Evolutionary conservation across 805 yeast species (phyloP), one percentile per base, ranked within the genome.

Genomic region (Grigorovia humatica): DNA sequence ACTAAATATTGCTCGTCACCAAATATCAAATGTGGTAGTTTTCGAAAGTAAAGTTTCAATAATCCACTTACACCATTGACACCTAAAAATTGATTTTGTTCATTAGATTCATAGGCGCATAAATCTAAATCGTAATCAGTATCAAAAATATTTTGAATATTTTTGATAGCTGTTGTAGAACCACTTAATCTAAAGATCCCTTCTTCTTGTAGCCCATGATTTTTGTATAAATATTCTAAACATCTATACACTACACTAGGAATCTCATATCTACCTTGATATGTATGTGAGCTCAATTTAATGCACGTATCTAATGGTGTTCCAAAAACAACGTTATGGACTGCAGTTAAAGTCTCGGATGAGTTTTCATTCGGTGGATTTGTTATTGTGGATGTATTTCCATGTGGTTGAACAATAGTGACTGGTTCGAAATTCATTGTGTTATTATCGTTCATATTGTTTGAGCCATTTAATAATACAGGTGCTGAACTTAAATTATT

Each of bases 151-250:
- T 79, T 86, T 59, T 83, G 86, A 53, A 87, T 74, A 43, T 74
- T 78, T 56, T 82, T 79, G 43, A 87, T 88, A 49, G 83, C 75
- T 1, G 88, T 77, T 51, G 89, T 85, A 41, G 95, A 87, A 4
- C 98, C 98, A 67, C 90, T 87, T 52, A 89, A 71, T 55, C 99
- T 75, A 71, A 93, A 93, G 2, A 91, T 79, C 11, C 99, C 99
- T 61, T 89, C 96, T 65, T 88, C 93, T 55, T 78, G 78, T n/a
- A 83, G 72, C 0, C 95, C 96, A 20, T 83, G 80, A 27, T 82
- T 77, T 42, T 73, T 75, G 48, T 76, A 74, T 48, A 91, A 72
- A 57, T 76, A 86, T 52, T 80, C 84, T 38, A 90, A 61, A 61
- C 96, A 88, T 54, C 95, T 70, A 59, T 71, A 85, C 17, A 88